A percentile compares a stretch with the other conserved stretches of the same genome.
Evolutionary conservation across 2,329 filamentous ascomycete species (phyloP).

Genomic region (Paradendryphiella salina): DNA sequence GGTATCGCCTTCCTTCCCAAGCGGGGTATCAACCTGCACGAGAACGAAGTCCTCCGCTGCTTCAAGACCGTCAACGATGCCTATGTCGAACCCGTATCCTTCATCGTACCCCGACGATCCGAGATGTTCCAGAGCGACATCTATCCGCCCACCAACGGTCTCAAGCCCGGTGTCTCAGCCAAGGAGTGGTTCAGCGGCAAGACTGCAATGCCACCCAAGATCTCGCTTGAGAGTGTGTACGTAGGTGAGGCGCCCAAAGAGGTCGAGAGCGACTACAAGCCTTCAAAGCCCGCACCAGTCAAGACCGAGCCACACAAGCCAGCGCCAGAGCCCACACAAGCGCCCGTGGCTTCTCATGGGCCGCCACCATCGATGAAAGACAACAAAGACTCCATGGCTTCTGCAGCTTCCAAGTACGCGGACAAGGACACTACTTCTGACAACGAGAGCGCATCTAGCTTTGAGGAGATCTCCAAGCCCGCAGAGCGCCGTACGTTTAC

Average conservation of each 20-base stretch:
- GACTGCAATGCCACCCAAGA: constrained; percentile 81
- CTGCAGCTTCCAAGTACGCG: constrained; percentile 82
- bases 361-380: constrained; percentile 74
- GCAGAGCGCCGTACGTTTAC: constrained; percentile 60
- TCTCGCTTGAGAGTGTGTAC: constrained; percentile 90
- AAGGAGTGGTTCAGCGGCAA: constrained; percentile 87
- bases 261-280: constrained; percentile 69
- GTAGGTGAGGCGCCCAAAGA: constrained; percentile 81
- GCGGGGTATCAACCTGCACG: constrained; percentile 91
- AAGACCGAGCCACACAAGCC: constrained; percentile 59
- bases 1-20: constrained; percentile 94
- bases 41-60: constrained; percentile 87
- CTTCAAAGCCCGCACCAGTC: constrained; percentile 53
- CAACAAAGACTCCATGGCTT: constrained; percentile 83
- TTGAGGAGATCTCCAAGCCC: constrained; percentile 82
- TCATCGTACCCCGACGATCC: constrained; percentile 90
- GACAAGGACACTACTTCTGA: constrained; percentile 68
- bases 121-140: constrained; percentile 98
- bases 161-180: constrained; percentile 77
- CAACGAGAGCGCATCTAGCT: constrained; percentile 73
- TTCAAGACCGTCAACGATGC: constrained; percentile 96
- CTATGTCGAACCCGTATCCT: constrained; percentile 96
- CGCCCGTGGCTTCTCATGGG: constrained; percentile 51
- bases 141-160: constrained; percentile 81
- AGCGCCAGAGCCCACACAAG: constrained; percentile 53